Conservation (phyloP, 1,284 basidiomycete genomes). For the Filobasidium uniguttulatum region DNA sequence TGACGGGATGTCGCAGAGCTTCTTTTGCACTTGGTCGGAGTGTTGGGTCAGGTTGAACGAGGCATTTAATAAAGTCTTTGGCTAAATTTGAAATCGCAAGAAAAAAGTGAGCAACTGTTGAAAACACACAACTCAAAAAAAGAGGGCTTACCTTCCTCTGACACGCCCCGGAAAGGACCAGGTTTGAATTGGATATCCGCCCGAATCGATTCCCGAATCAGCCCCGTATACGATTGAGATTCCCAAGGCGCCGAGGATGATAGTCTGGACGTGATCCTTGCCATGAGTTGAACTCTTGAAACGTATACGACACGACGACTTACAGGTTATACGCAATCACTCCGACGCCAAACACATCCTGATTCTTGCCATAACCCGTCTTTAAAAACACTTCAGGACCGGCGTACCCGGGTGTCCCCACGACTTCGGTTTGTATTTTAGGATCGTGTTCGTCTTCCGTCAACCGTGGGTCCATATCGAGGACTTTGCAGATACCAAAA, state of each 20-base stretch:
- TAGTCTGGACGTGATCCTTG: slow-evolving; percentile 1
- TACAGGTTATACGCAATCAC: slow-evolving; percentile 16
- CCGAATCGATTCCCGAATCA: slow-evolving; percentile 15
- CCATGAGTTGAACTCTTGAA: not conserved
- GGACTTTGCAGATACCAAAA: slow-evolving; percentile 15
- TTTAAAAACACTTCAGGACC: slow-evolving; percentile 13
- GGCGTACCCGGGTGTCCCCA: slow-evolving; percentile 16
- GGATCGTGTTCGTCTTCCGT: slow-evolving; percentile 9
- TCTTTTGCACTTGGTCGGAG: slow-evolving; percentile 10
- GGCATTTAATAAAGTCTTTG: slow-evolving; percentile 7
- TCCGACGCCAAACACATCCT: slow-evolving; percentile 14
- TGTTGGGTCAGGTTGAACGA: slow-evolving; percentile 9
- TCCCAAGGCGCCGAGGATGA: slow-evolving; percentile 15
- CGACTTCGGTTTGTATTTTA: slow-evolving; percentile 13
- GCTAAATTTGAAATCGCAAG: not conserved
- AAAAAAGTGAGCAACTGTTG: not conserved
- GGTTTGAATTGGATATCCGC: slow-evolving; percentile 6
- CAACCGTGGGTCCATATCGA: slow-evolving; percentile 3
- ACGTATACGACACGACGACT: not conserved
- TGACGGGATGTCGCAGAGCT: slow-evolving; percentile 10
- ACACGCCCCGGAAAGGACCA: slow-evolving; percentile 13
- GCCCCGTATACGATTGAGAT: slow-evolving; percentile 5
- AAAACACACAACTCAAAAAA: no score
- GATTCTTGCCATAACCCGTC: slow-evolving; percentile 16
- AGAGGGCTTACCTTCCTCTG: slow-evolving; percentile 11